A percentile compares a stretch with the other conserved stretches of the same genome.
phyloP scores from a whole-genome alignment of 1,139 yeast species.

The Suhomyces anneliseae region DNA sequence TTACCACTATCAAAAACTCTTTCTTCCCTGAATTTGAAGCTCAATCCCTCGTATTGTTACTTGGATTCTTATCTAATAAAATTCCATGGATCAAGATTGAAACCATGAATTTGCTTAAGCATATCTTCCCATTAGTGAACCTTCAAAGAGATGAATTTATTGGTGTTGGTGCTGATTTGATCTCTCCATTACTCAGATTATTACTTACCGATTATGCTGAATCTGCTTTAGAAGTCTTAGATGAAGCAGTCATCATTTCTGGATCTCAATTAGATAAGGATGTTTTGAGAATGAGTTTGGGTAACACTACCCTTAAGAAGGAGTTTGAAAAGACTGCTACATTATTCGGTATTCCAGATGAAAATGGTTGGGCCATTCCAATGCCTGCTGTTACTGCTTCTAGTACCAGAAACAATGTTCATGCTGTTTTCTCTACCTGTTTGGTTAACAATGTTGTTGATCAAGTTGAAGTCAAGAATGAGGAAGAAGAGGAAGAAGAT shows the following conservation, averaged over 20 bases:
- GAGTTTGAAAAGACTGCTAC: constrained; percentile 88
- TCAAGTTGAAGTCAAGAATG: constrained; percentile 23
- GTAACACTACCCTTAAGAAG: constrained; percentile 72
- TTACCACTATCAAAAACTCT: constrained; percentile 61
- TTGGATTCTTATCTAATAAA: constrained; percentile 78
- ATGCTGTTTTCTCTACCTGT: constrained; percentile 91
- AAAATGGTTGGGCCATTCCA: constrained; percentile 97
- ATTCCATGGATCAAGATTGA: constrained; percentile 78
- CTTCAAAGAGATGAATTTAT: constrained; percentile 75
- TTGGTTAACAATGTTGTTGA: constrained; percentile 36
- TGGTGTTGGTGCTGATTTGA: constrained; percentile 93
- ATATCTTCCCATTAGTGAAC: constrained; percentile 75
- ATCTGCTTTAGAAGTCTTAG: constrained; percentile 84
- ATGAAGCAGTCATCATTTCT: constrained; percentile 80
- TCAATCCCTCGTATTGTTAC: constrained; percentile 66
- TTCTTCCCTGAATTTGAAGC: constrained; percentile 81
- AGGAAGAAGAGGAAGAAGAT: constrained; percentile 37
- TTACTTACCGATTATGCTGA: constrained; percentile 86
- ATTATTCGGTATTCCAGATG: constrained; percentile 92
- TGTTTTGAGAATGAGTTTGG: constrained; percentile 86
- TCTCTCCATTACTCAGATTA: constrained; percentile 82
- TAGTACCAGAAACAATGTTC: constrained; percentile 86
- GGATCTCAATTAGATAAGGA: constrained; percentile 91
- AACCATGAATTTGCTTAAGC: constrained; percentile 71
- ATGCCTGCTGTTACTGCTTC: constrained; percentile 92